Evolutionary conservation across 1,284 basidiomycete species (phyloP), one percentile per base, ranked within the genome.

Genomic region (Heliocybe sulcata): DNA sequence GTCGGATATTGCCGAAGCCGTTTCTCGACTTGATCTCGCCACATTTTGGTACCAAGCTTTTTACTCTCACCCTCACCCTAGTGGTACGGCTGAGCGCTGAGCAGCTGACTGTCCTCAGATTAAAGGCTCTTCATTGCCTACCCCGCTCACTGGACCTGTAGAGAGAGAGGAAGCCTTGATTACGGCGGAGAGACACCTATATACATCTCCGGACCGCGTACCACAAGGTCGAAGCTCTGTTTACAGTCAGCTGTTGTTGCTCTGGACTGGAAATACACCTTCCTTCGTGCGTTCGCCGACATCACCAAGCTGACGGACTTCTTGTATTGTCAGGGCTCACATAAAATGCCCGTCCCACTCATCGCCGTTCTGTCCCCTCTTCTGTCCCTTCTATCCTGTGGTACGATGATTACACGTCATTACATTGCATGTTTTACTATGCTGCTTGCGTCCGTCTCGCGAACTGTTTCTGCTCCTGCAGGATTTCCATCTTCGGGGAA

Each of bases 401-500:
- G 33, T 35, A 16, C 9, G 33, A 35, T 35, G 33, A 16, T 16
- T 35, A 35, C 16, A 16, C 16, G 33, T 9, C 16, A 35, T 16
- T 35, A 35, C 33, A 35, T 35, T 35, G 33, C 33, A 16, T 35
- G 16, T 42, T 20, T 52, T 27, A 31, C 55, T 23, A 49, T 45
- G 3, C 45, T 63, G 20, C 55, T 56, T n/a, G 35, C 57, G 23
- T 50, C 54, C 0, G 16, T 57, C 14, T 57, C 57, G 2, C 16
- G 59, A 10, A 59, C 50, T 1, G 38, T 56, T 67, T 42, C 38
- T 16, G 38, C 74, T 9, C 82, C 83, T 26, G 56, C 75, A 11
- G 76, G 74, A 9, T 87, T 90, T 63, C 87, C 87, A 1, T 60
- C 69, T 2, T 81, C 81, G n/a, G 87, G 87, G 12, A 89, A 90